Evolutionary conservation across 306 rosid genomes (phyloP).

Genomic region (Cucurbita maxima): DNA sequence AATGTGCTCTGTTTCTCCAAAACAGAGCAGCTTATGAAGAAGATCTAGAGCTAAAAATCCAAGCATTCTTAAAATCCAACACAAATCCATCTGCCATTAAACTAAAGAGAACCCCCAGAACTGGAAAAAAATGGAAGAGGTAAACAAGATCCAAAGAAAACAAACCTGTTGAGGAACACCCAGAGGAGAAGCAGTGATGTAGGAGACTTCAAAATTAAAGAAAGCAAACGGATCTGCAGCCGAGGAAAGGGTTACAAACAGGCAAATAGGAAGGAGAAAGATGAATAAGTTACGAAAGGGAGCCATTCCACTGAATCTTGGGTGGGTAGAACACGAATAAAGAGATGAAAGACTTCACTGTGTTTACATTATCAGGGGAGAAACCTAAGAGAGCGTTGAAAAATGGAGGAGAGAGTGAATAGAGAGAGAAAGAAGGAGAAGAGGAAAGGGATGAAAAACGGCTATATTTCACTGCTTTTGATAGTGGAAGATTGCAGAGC

Average conservation of each 20-base stretch:
- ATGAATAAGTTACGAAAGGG: slow-evolving; percentile 8
- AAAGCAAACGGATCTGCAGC: slow-evolving; percentile 33
- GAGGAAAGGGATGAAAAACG: neutral
- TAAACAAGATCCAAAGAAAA: slow-evolving; percentile 9
- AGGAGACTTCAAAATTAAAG: slow-evolving; percentile 33
- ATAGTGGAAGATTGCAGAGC: neutral
- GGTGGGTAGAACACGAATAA: neutral
- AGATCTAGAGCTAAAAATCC: slow-evolving; percentile 28
- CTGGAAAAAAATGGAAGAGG: neutral
- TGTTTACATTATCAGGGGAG: slow-evolving; percentile 29
- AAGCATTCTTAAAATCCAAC: slow-evolving; percentile 15
- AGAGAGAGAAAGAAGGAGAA: neutral
- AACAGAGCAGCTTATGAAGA: neutral
- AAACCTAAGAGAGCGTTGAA: neutral
- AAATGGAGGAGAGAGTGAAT: neutral
- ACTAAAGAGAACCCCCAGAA: slow-evolving; percentile 1
- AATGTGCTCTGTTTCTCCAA: neutral
- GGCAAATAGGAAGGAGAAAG: slow-evolving; percentile 19
- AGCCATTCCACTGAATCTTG: slow-evolving; percentile 17
- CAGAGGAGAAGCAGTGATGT: slow-evolving; percentile 38
- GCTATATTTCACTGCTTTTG: slow-evolving; percentile 1
- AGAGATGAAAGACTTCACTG: neutral
- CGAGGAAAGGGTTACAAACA: slow-evolving; percentile 18
- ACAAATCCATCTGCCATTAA: slow-evolving; percentile 13
- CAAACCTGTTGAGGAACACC: slow-evolving; percentile 38